These are phyloP conservation scores for Metschnikowia matae DNA, from an alignment of 805 yeast genomes.

Conservation along the genomic window DNA sequence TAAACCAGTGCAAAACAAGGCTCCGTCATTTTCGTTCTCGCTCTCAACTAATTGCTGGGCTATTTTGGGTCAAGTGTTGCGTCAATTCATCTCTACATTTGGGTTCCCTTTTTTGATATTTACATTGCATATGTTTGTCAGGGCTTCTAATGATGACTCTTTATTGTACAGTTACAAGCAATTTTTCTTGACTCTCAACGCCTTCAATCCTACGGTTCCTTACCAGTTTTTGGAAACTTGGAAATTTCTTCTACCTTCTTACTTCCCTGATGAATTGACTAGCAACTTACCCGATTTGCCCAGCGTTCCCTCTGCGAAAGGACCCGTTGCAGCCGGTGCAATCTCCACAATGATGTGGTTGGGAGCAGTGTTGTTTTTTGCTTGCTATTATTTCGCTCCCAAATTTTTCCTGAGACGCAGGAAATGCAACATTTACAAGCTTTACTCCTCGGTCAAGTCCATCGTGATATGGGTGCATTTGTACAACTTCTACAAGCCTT, in stretches of 20 bases:
- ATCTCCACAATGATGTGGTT: conserved; percentile 22
- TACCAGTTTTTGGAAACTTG: conserved; percentile 23
- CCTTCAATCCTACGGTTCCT: conserved; percentile 24
- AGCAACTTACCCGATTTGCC: not conserved
- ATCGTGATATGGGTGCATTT: conserved; percentile 45
- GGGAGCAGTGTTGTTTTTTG: conserved; percentile 9
- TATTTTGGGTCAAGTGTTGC: conserved; percentile 30
- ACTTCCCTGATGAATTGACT: not conserved
- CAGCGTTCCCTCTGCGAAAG: not conserved
- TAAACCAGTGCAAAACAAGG: not conserved
- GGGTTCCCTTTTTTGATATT: conserved; percentile 43
- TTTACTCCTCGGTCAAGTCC: conserved; percentile 46
- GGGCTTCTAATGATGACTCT: conserved; percentile 18
- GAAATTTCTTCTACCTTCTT: not conserved
- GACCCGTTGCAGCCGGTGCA: conserved; percentile 19
- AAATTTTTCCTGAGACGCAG: conserved; percentile 17
- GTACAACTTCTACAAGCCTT: conserved; percentile 44
- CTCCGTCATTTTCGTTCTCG: conserved; percentile 2
- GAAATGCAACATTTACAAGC: conserved; percentile 21
- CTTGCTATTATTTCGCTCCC: conserved; percentile 12
- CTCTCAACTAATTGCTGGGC: conserved; percentile 15
- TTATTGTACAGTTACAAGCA: conserved; percentile 14
- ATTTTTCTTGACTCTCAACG: conserved; percentile 16
- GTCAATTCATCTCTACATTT: conserved; percentile 31
- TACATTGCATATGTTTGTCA: conserved; percentile 30